Conservation (phyloP, 768 basidiomycete genomes). For the Kwoniella sp. region DNA sequence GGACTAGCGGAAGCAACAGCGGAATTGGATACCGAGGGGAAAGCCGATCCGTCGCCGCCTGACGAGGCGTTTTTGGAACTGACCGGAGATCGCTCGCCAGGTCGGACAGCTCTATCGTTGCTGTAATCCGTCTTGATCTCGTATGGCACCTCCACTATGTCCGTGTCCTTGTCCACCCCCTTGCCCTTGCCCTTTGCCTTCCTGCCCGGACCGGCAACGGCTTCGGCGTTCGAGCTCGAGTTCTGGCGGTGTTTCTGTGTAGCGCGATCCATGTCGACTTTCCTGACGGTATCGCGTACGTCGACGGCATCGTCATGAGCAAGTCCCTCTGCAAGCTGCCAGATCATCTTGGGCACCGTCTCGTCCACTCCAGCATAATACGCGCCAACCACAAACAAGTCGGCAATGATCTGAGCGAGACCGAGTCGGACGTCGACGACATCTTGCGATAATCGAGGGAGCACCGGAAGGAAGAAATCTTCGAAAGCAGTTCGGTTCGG, state of each 20-base stretch:
- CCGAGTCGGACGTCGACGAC: constrained; percentile 85
- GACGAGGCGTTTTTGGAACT: neutral
- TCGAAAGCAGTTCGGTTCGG: constrained; percentile 60
- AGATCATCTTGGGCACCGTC: constrained; percentile 30
- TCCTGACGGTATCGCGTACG: constrained; percentile 39
- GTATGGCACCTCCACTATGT: constrained; percentile 18
- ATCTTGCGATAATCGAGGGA: constrained; percentile 67
- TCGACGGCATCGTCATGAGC: constrained; percentile 40
- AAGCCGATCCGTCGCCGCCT: neutral
- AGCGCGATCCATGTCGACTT: constrained; percentile 29
- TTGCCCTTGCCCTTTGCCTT: constrained; percentile 14
- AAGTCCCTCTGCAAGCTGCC: constrained; percentile 27
- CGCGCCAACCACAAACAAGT: constrained; percentile 49
- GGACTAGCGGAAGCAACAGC: neutral
- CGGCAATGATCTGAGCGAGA: constrained; percentile 71
- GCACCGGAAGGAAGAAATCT: constrained; percentile 61
- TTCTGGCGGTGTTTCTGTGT: constrained; percentile 10
- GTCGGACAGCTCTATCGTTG: neutral
- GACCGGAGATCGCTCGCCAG: constrained; percentile 11
- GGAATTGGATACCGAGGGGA: constrained; percentile 4
- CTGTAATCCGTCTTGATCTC: constrained; percentile 3
- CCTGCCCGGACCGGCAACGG: neutral
- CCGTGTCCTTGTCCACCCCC: too few species aligned
- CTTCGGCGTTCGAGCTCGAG: constrained; percentile 9
- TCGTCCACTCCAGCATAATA: constrained; percentile 32